Conservation (phyloP, 495 filamentous ascomycete genomes). For the Penicillium angulare region DNA sequence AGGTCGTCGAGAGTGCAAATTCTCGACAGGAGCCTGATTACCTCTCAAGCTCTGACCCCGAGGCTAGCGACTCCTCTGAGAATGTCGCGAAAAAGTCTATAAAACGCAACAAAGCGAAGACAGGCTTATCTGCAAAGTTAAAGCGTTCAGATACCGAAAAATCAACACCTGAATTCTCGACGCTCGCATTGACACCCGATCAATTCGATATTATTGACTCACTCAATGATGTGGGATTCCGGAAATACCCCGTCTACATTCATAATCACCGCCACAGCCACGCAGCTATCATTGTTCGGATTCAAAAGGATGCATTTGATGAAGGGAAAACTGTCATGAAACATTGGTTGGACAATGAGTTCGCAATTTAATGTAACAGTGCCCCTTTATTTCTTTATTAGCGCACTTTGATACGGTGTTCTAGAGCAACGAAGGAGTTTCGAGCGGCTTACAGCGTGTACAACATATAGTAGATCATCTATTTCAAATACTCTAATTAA, state of each 20-base stretch:
- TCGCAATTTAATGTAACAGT: slow-evolving; percentile 57
- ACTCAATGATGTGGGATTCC: slow-evolving; percentile 71
- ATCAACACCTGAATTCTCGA: slow-evolving; percentile 31
- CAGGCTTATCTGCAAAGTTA: neutral
- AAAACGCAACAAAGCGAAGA: neutral
- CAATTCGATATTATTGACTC: slow-evolving; percentile 83
- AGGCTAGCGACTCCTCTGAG: slow-evolving; percentile 10
- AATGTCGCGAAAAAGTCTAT: neutral
- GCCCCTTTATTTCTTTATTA: neutral
- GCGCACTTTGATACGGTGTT: too few species aligned
- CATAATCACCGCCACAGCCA: slow-evolving; percentile 78
- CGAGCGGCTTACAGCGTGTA: too few species aligned
- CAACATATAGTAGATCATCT: neutral
- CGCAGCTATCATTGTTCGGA: slow-evolving; percentile 85
- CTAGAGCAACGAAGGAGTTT: too few species aligned
- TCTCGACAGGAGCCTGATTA: slow-evolving; percentile 61
- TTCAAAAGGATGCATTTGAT: slow-evolving; percentile 56
- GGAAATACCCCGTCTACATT: slow-evolving; percentile 84
- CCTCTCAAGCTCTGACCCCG: slow-evolving; percentile 44
- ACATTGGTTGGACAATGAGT: slow-evolving; percentile 79
- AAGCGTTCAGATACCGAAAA: neutral
- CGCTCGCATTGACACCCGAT: slow-evolving; percentile 69
- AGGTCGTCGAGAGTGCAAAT: slow-evolving; percentile 68
- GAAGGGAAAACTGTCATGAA: slow-evolving; percentile 77
- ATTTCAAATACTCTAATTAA: neutral